These are phyloP conservation scores for Alectoria sarmentosa DNA, from an alignment of 495 filamentous ascomycete genomes.

Conservation along the genomic window DNA sequence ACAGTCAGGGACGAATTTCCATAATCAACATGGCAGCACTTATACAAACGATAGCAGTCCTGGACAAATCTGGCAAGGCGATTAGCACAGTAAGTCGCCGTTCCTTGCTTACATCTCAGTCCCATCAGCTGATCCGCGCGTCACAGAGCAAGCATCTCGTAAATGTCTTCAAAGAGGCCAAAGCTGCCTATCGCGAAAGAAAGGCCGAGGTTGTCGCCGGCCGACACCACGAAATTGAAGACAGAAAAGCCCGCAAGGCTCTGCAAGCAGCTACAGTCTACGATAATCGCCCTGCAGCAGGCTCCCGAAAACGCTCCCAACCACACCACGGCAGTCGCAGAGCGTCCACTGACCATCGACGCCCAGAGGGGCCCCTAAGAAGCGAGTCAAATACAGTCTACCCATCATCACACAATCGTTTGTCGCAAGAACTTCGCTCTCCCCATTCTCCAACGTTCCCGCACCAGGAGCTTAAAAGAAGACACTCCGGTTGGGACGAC, in stretches of 20 bases:
- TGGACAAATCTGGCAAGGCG: constrained; percentile 89
- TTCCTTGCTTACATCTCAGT: constrained; percentile 6
- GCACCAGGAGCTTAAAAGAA: constrained; percentile 34
- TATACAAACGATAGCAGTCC: constrained; percentile 74
- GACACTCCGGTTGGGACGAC: constrained; percentile 35
- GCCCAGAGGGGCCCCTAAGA: neutral
- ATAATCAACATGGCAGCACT: constrained; percentile 35
- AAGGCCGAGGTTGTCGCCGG: constrained; percentile 69
- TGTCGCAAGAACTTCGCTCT: constrained; percentile 21
- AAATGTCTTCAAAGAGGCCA: constrained; percentile 80
- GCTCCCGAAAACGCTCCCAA: constrained; percentile 33
- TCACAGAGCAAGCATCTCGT: constrained; percentile 78
- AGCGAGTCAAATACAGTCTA: constrained; percentile 14
- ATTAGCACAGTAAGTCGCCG: constrained; percentile 70
- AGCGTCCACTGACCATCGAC: constrained; percentile 12
- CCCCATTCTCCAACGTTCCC: constrained; percentile 23
- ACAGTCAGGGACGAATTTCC: neutral
- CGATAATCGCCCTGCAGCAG: constrained; percentile 42
- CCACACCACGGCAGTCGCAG: constrained; percentile 19
- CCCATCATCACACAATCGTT: constrained; percentile 17
- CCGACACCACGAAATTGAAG: constrained; percentile 49
- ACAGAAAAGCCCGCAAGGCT: constrained; percentile 43
- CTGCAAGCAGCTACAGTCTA: constrained; percentile 44
- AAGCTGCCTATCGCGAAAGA: constrained; percentile 73
- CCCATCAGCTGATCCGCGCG: constrained; percentile 27